Percentiles rank a stretch among this genome's conserved stretches.
Evolutionary conservation across 768 basidiomycete genomes (phyloP).

Genomic region (Gautieria morchelliformis): DNA sequence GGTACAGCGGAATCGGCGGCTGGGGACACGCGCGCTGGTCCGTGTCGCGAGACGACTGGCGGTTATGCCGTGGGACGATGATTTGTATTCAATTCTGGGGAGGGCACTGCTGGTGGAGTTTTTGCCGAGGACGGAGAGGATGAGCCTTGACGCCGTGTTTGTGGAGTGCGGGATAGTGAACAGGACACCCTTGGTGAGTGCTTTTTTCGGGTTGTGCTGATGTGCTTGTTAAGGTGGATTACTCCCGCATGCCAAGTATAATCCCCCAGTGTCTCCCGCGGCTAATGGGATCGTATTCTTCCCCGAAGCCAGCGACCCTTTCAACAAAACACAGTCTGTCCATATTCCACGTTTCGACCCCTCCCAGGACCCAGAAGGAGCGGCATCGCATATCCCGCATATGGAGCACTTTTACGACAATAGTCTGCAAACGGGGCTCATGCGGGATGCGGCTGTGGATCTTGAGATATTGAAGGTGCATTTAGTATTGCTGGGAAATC

Average conservation of each 20-base stretch:
- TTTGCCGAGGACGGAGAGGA: conserved; percentile 46
- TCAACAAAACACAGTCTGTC: conserved; percentile 23
- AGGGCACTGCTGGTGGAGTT: conserved; percentile 50
- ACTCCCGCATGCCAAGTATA: conserved; percentile 26
- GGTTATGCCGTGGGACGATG: conserved; percentile 32
- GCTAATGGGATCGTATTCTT: conserved; percentile 32
- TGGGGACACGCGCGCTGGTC: conserved; percentile 52
- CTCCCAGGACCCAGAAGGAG: conserved; percentile 42
- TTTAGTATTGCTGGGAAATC: conserved; percentile 57
- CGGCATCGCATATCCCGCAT: conserved; percentile 48
- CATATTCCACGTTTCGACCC: conserved; percentile 41
- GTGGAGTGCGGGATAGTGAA: conserved; percentile 39
- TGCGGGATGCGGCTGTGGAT: conserved; percentile 58
- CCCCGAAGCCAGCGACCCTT: conserved; percentile 31
- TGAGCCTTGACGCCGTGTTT: conserved; percentile 42
- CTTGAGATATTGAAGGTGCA: conserved; percentile 53
- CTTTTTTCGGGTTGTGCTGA: not conserved
- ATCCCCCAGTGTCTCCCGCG: conserved; percentile 36
- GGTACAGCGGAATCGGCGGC: conserved; percentile 50
- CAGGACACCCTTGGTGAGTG: conserved; percentile 32
- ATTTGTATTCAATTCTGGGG: conserved; percentile 38
- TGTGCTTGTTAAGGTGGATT: conserved; percentile 2
- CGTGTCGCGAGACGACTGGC: conserved; percentile 44
- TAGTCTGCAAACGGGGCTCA: conserved; percentile 54
- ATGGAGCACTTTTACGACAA: conserved; percentile 69